Percentiles rank a stretch among this genome's conserved stretches.
Conservation (phyloP, 116 monocot species). For the Dioscorea cayenensis region DNA sequence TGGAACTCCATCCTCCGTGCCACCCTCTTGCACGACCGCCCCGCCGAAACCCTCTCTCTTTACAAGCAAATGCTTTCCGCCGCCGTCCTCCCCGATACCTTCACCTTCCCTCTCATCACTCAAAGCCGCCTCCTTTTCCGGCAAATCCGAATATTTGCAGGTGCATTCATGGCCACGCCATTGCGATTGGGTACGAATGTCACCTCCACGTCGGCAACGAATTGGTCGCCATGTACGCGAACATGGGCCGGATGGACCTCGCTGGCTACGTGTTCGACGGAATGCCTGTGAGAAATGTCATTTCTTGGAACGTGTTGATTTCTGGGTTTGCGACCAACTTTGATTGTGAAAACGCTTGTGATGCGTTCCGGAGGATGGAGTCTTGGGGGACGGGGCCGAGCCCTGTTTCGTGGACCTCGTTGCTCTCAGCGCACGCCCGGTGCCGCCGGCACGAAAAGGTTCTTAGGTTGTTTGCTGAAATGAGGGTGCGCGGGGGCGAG, state of each 20-base stretch:
- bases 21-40: constrained; percentile 20
- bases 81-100: constrained; percentile 25
- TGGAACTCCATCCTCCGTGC: constrained; percentile 62
- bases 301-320: constrained; percentile 54
- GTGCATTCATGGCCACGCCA: constrained; percentile 34
- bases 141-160: neutral
- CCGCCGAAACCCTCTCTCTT: constrained; percentile 13
- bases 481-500: constrained; percentile 20
- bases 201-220: constrained; percentile 56
- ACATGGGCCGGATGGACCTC: constrained; percentile 10
- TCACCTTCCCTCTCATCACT: constrained; percentile 54
- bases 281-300: constrained; percentile 38
- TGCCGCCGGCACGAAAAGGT: constrained; percentile 26
- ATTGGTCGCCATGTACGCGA: constrained; percentile 29
- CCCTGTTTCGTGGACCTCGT: constrained; percentile 59
- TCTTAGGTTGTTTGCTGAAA: constrained; percentile 28
- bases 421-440: constrained; percentile 45
- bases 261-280: constrained; percentile 47
- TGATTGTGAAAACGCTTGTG: constrained; percentile 18
- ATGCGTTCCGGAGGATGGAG: constrained; percentile 32
- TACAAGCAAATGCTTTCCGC: constrained; percentile 19
- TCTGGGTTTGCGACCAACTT: constrained; percentile 27
- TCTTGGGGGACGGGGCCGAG: constrained; percentile 20
- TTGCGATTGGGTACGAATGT: constrained; percentile 18
- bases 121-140: constrained; percentile 15